Base-by-base conservation (phyloP, 768 basidiomycete species). In the Lactifluus echinatus region DNA sequence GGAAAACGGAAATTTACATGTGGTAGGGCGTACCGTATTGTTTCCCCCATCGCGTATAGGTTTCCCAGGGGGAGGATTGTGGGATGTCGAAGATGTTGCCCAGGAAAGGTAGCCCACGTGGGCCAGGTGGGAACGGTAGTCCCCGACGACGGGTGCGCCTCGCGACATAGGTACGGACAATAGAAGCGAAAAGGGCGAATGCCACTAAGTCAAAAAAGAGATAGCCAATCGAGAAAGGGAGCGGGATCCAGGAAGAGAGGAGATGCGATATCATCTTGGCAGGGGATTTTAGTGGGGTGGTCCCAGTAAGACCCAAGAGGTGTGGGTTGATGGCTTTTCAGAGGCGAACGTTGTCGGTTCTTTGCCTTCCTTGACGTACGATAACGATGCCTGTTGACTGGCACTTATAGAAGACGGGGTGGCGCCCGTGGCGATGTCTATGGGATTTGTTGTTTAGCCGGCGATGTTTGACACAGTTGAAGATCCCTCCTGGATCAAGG, bases 81-180 rank as follows among this genome's bases (percentile, higher is more conserved):
- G 57, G 57, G 17, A 59, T 54, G 29, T 54, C 56, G 50, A 57
- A 23, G 17, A 57, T 23, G 42, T 57, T 57, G 14, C 50, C 57
- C 8, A 59, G 10, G 2, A 59, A 1, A 4, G 57, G 57, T 1
- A 59, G 23, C 5, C 51, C 36, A 3, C 19, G 26, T 17, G 57
- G 57, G 3, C 51, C 57, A 4, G 46, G 52, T 14, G 57, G 57
- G 21, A 29, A 49, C 4, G 7, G 45, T 11, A 42, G 36, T 0
- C 31, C 17, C 2, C 21, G 2, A 2, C 31, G n/a, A 17, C 26
- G 50, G 1, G n/a, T 19, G 28, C 33, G 49, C 1, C 34, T 11
- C n/a, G 17, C 10, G 4, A 24, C 11, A 24, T 36, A 52, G 3
- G 15, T 8, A 28, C 36, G 42, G n/a, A 24, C 24, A 15, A 57